phyloP scores from a whole-genome alignment of 148 eudicot genomes.

The Polygonum maritimum region DNA sequence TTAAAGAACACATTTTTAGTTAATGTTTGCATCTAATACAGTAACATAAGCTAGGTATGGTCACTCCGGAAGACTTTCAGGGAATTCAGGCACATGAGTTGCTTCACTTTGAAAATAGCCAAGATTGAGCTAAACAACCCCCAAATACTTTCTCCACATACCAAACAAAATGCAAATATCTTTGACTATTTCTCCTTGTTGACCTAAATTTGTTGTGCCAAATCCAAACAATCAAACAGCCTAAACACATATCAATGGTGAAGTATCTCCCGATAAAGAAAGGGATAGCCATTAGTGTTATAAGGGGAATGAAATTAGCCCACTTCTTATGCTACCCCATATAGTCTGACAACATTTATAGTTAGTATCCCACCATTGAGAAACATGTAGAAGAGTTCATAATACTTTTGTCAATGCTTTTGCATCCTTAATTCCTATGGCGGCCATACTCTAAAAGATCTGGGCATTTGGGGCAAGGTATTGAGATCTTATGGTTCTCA shows the following conservation, averaged over 20 bases:
- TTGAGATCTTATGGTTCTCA: constrained; percentile 29
- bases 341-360: constrained; percentile 37
- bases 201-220: constrained; percentile 30
- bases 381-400: constrained; percentile 38
- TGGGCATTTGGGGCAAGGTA: constrained; percentile 51
- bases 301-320: constrained; percentile 44
- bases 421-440: constrained; percentile 50
- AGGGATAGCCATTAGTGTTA: constrained; percentile 79
- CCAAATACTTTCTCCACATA: constrained; percentile 79
- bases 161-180: constrained; percentile 64
- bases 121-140: constrained; percentile 50
- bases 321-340: constrained; percentile 14
- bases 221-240: constrained; percentile 45
- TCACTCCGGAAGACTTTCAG: constrained; percentile 13
- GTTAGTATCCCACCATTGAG: constrained; percentile 33
- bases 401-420: constrained; percentile 48
- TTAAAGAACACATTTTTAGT: no score
- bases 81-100: constrained; percentile 62
- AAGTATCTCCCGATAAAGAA: constrained; percentile 61
- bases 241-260: constrained; percentile 63
- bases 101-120: constrained; percentile 41
- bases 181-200: constrained; percentile 53
- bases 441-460: constrained; percentile 43
- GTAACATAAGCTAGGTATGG: no score
- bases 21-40: no score